phyloP scores from a whole-genome alignment of 805 yeast species.

The Wickerhamomyces bisporus region DNA sequence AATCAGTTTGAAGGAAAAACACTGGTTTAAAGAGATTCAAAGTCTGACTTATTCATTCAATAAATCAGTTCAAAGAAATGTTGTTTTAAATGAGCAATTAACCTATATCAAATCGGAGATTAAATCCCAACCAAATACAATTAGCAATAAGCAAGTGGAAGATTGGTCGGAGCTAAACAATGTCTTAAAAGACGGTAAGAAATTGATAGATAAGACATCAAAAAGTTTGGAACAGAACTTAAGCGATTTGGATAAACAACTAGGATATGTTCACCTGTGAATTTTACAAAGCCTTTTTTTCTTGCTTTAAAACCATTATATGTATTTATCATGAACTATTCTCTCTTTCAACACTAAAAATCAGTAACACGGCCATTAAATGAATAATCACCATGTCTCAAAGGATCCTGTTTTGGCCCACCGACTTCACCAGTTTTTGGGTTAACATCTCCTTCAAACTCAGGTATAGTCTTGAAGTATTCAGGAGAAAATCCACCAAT shows the following conservation, averaged over 20 bases:
- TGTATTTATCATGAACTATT: too few species aligned
- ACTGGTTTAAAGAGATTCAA: conserved; percentile 42
- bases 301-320: too few species aligned
- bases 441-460: conserved; percentile 90
- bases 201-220: conserved; percentile 19
- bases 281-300: background rate
- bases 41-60: conserved; percentile 28
- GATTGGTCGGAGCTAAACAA: conserved; percentile 30
- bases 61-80: conserved; percentile 24
- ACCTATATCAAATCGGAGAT: conserved; percentile 24
- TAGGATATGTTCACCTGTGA: conserved; percentile 7
- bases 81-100: conserved; percentile 24
- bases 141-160: conserved; percentile 3
- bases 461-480: conserved; percentile 76
- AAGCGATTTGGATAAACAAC: conserved; percentile 17
- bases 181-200: conserved; percentile 29
- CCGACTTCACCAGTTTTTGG: conserved; percentile 94
- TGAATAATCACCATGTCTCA: conserved; percentile 87
- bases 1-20: conserved; percentile 35
- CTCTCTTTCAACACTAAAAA: too few species aligned
- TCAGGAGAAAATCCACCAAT: conserved; percentile 65
- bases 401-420: conserved; percentile 97
- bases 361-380: conserved; percentile 96
- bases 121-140: conserved; percentile 2
- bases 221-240: conserved; percentile 12